These are phyloP conservation scores for Biscutella laevigata DNA, from an alignment of 441 rosid species.

Conservation along the genomic window DNA sequence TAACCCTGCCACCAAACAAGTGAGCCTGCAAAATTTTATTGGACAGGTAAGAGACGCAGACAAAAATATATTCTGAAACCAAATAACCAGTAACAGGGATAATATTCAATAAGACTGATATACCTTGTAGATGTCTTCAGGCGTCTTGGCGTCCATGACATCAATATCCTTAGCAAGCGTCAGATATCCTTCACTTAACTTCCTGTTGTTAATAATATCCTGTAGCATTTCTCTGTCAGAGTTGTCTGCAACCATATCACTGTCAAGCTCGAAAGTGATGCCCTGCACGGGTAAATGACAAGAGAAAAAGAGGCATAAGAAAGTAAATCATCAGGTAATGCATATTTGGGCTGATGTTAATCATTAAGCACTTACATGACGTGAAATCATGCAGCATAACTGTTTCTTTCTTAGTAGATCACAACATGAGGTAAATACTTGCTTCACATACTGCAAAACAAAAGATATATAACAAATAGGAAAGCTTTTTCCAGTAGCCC, in stretches of 20 bases:
- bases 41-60: conserved; percentile 6
- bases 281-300: conserved; percentile 45
- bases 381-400: conserved; percentile 78
- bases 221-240: conserved; percentile 59
- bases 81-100: not conserved
- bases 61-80: not conserved
- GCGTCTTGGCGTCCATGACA: conserved; percentile 98
- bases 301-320: not conserved
- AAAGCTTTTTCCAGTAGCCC: conserved; percentile 3
- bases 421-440: conserved; percentile 64
- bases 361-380: conserved; percentile 55
- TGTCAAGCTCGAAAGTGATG: conserved; percentile 61
- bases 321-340: not conserved
- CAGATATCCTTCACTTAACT: conserved; percentile 81
- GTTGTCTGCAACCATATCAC: conserved; percentile 51
- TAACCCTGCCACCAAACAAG: conserved; percentile 88
- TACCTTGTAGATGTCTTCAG: conserved; percentile 96
- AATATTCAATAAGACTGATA: not conserved
- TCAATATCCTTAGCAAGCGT: conserved; percentile 96
- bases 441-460: conserved; percentile 65
- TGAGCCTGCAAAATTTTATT: conserved; percentile 52
- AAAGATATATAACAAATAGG: conserved; percentile 19
- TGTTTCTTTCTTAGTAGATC: conserved; percentile 66
- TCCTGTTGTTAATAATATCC: conserved; percentile 71
- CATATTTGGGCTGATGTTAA: not conserved